These are phyloP conservation scores for Monosporozyma aerobia DNA, from an alignment of 805 yeast species.

Conservation along the genomic window DNA sequence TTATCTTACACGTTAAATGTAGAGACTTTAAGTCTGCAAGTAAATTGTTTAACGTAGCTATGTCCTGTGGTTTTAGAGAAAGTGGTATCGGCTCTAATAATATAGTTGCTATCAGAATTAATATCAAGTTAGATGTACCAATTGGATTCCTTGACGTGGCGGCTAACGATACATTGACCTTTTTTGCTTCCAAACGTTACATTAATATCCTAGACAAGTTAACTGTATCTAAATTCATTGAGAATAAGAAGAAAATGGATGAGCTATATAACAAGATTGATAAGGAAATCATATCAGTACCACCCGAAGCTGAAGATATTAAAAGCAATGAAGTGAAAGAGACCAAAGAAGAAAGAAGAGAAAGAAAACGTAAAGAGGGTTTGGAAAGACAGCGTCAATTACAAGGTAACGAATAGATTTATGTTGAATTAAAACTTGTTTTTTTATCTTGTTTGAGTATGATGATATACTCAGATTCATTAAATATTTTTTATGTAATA, in stretches of 20 bases:
- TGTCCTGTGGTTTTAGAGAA: constrained; percentile 82
- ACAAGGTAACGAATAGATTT: background rate
- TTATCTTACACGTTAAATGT: constrained; percentile 77
- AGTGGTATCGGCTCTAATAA: constrained; percentile 76
- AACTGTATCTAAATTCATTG: constrained; percentile 54
- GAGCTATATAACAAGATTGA: constrained; percentile 39
- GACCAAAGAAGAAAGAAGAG: constrained; percentile 49
- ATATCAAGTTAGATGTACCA: constrained; percentile 65
- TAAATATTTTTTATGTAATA: background rate
- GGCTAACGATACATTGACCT: constrained; percentile 20
- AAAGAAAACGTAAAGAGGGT: constrained; percentile 44
- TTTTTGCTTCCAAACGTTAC: constrained; percentile 46
- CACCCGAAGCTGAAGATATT: background rate
- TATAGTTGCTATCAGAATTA: constrained; percentile 66
- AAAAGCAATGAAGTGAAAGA: constrained; percentile 25
- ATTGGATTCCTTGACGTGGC: constrained; percentile 45
- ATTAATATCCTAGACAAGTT: constrained; percentile 43
- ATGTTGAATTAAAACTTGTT: background rate
- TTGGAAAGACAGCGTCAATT: constrained; percentile 18
- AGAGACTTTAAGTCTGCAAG: constrained; percentile 50
- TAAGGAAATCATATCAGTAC: constrained; percentile 19
- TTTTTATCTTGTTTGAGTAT: background rate
- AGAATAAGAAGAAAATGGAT: constrained; percentile 50
- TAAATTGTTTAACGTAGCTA: constrained; percentile 57
- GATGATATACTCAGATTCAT: background rate